Base-by-base conservation (phyloP, 2,329 filamentous ascomycete genomes). In the Leptographium procerum region DNA sequence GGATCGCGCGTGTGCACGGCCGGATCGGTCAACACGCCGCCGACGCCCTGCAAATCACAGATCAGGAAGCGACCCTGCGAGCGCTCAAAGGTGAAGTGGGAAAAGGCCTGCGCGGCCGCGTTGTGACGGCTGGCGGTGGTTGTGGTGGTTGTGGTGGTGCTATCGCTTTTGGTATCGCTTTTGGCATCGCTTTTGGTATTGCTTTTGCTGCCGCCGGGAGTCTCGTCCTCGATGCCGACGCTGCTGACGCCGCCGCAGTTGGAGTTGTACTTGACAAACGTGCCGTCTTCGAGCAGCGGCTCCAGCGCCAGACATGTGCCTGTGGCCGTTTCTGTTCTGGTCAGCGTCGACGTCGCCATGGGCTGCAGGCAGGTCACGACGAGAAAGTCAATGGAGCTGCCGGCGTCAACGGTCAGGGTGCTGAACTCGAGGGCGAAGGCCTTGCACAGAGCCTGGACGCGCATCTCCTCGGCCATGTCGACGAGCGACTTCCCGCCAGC, bases 371-470 rank as follows among this genome's bases (percentile, higher is more conserved):
- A 72, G 2, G 68, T 69, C 1, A 68, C 66, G 0, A 70, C 67
- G 51, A 71, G 64, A 57, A 71, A 69, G 59, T 72, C 70, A 33
- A 73, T 65, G 0, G 67, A 59, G 29, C 66, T 58, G 19, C 67
- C 13, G 28, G 50, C 61, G 5, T 58, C 52, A 0, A 54, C 59
- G 1, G 67, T 45, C 1, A 75, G 57, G 1, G 60, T 60, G 58
- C 73, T 74, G 61, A 74, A 74, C 59, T 74, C 72, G 9, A 73
- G 67, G 0, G 72, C 72, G 52, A 74, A 74, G 0, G 69, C 69
- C 48, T 72, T 72, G 65, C 70, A 73, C 13, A 74, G 64, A 4
- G 69, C 70, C 57, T 73, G 72, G 4, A 62, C 62, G n/a, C 69
- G 64, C 71, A 74, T 73, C 54, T 72, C 71, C 54, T 74, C 71